A percentile compares a stretch with the other conserved stretches of the same genome.
phyloP scores from a whole-genome alignment of 345 rosid species.

The Melaleuca alternifolia region DNA sequence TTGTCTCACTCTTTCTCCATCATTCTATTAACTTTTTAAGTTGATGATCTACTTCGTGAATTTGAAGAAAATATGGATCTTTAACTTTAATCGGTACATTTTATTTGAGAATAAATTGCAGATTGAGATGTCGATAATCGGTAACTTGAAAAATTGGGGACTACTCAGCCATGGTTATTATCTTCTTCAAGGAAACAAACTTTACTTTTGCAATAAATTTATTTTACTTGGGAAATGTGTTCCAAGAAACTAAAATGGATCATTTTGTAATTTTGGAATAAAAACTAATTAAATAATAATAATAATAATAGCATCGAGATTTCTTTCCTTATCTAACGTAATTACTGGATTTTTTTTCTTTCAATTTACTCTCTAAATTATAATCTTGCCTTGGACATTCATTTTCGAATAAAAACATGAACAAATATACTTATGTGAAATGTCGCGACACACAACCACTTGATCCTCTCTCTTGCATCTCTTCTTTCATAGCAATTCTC shows the following conservation, averaged over 20 bases:
- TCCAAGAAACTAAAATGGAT: not conserved
- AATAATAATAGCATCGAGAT: not conserved
- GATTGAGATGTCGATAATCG: too few species aligned
- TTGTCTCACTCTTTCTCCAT: too few species aligned
- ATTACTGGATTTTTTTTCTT: not conserved
- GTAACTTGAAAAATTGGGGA: too few species aligned
- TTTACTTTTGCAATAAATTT: not conserved
- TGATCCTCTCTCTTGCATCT: not conserved
- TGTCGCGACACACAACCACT: not conserved
- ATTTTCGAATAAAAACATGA: not conserved
- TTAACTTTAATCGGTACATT: too few species aligned
- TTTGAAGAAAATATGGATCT: too few species aligned
- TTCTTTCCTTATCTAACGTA: not conserved
- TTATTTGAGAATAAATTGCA: too few species aligned
- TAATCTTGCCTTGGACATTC: not conserved
- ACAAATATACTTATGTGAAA: not conserved
- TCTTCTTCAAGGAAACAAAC: too few species aligned
- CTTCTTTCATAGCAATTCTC: not conserved
- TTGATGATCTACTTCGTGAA: too few species aligned
- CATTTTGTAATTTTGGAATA: not conserved
- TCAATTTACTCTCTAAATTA: not conserved
- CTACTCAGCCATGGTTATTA: too few species aligned
- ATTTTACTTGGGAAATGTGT: too few species aligned
- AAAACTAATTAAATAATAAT: not conserved
- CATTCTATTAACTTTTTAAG: too few species aligned